These are phyloP conservation scores for Pestalotiopsis fici DNA, from an alignment of 2,329 filamentous ascomycete species.

Conservation along the genomic window DNA sequence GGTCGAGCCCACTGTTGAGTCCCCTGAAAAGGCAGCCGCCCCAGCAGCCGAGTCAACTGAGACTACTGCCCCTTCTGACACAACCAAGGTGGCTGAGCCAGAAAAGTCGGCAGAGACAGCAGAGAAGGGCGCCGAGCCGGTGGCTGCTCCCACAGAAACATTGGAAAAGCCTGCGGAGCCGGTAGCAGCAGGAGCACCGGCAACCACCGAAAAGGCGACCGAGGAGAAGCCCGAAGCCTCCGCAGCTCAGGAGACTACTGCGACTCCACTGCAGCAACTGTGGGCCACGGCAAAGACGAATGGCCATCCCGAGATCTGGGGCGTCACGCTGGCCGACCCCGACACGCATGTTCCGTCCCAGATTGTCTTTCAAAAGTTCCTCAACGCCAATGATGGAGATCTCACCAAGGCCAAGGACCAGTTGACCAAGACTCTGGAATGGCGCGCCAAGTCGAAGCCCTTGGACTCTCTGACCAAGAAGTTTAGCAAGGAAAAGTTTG, in stretches of 20 bases:
- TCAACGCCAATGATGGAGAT: conserved; percentile 84
- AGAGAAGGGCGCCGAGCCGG: neutral
- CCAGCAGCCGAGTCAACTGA: neutral
- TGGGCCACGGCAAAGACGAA: conserved; percentile 26
- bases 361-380: conserved; percentile 88
- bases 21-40: neutral
- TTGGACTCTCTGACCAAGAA: conserved; percentile 62
- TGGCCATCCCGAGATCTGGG: conserved; percentile 81
- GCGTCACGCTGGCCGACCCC: conserved; percentile 64
- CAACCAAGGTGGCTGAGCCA: neutral
- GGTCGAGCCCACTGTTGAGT: neutral
- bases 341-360: conserved; percentile 69
- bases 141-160: neutral
- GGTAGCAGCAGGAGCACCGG: neutral
- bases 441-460: conserved; percentile 79
- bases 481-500: conserved; percentile 72
- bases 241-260: conserved; percentile 20
- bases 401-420: conserved; percentile 74
- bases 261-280: conserved; percentile 29
- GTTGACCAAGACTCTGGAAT: conserved; percentile 76
- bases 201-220: conserved; percentile 14
- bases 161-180: no score
- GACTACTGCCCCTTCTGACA: neutral
- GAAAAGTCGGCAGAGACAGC: neutral
- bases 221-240: conserved; percentile 10